phyloP scores from a whole-genome alignment of 2,329 filamentous ascomycete species.

The Thermoascus crustaceus region DNA sequence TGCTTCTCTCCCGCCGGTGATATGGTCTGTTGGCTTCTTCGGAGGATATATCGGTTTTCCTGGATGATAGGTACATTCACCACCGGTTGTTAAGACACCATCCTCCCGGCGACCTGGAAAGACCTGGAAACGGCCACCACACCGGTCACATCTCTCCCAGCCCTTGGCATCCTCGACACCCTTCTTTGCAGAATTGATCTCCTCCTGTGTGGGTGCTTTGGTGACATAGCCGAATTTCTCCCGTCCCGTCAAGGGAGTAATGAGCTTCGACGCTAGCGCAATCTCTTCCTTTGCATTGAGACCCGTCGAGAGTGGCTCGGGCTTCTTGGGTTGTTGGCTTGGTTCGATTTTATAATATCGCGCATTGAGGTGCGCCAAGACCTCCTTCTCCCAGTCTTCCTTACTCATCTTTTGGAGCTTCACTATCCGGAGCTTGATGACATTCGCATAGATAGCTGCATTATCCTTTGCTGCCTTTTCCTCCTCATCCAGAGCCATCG shows the following conservation, averaged over 20 bases:
- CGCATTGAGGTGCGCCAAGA: conserved; percentile 37
- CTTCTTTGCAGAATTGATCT: conserved; percentile 57
- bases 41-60: conserved; percentile 58
- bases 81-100: conserved; percentile 69
- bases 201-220: conserved; percentile 53
- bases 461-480: conserved; percentile 62
- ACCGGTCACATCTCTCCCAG: conserved; percentile 86
- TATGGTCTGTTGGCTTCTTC: conserved; percentile 46
- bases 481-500: conserved; percentile 56
- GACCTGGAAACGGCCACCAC: conserved; percentile 77
- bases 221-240: conserved; percentile 68
- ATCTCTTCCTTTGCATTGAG: conserved; percentile 62
- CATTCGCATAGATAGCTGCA: conserved; percentile 66
- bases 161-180: conserved; percentile 61
- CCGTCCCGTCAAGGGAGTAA: conserved; percentile 58
- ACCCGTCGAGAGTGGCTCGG: conserved; percentile 58
- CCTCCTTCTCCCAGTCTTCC: conserved; percentile 62
- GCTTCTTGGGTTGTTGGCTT: conserved; percentile 21
- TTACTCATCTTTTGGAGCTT: conserved; percentile 66
- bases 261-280: conserved; percentile 52
- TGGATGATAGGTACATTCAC: conserved; percentile 72
- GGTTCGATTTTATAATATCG: conserved; percentile 28
- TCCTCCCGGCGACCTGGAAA: conserved; percentile 74
- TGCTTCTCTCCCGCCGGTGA: conserved; percentile 50
- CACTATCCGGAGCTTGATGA: conserved; percentile 74